These are phyloP conservation scores for Xylariaceae sp. DNA, from an alignment of 2,329 filamentous ascomycete genomes.

Conservation along the genomic window DNA sequence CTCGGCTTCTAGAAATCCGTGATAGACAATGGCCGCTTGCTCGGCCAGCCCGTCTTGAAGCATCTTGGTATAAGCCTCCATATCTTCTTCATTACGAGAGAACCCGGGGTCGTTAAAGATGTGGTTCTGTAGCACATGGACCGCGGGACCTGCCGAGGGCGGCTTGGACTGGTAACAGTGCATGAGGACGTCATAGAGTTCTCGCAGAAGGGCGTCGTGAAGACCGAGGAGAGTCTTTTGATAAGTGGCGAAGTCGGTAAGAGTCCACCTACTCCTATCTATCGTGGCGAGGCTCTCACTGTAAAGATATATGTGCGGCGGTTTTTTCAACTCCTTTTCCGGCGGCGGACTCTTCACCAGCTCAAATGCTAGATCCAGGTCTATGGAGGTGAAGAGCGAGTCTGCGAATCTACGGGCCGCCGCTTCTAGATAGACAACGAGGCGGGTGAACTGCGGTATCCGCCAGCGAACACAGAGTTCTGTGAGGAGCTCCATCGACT, in stretches of 20 bases:
- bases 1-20: slow-evolving; percentile 69
- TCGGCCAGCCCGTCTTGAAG: slow-evolving; percentile 67
- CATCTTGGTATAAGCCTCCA: slow-evolving; percentile 65
- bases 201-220: slow-evolving; percentile 76
- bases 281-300: slow-evolving; percentile 48
- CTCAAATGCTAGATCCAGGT: slow-evolving; percentile 77
- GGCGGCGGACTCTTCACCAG: slow-evolving; percentile 66
- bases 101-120: slow-evolving; percentile 76
- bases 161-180: slow-evolving; percentile 86
- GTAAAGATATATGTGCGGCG: slow-evolving; percentile 50
- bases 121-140: slow-evolving; percentile 77
- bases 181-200: slow-evolving; percentile 82
- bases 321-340: slow-evolving; percentile 55
- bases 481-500: slow-evolving; percentile 74
- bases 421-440: slow-evolving; percentile 79
- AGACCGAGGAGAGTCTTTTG: slow-evolving; percentile 68
- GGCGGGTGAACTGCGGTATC: slow-evolving; percentile 73
- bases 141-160: slow-evolving; percentile 70
- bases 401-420: slow-evolving; percentile 79
- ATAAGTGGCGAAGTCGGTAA: slow-evolving; percentile 64
- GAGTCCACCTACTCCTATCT: slow-evolving; percentile 59
- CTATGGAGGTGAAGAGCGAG: slow-evolving; percentile 73
- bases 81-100: slow-evolving; percentile 61
- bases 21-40: slow-evolving; percentile 75
- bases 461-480: slow-evolving; percentile 88